Evolutionary conservation across 306 rosid genomes (phyloP).

Genomic region (Cicer chorassanicum): DNA sequence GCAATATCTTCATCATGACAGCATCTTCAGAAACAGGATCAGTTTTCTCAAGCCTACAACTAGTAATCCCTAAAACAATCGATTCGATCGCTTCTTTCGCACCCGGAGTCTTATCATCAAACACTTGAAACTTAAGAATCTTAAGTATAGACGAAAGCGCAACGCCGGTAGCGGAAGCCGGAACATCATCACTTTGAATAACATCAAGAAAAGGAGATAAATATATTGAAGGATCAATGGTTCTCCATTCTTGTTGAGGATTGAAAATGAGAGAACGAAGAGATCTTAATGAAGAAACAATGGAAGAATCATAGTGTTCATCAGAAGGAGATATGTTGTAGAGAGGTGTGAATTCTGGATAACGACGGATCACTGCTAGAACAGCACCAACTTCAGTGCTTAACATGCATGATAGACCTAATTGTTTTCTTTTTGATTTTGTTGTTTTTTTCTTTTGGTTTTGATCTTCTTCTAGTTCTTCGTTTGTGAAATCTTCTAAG

Average conservation of each 20-base stretch:
- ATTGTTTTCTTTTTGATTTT: slow-evolving; percentile 56
- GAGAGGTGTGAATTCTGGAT: slow-evolving; percentile 49
- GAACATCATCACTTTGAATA: slow-evolving; percentile 74
- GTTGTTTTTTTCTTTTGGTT: slow-evolving; percentile 26
- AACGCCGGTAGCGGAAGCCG: slow-evolving; percentile 70
- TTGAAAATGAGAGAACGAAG: slow-evolving; percentile 78
- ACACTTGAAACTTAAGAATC: slow-evolving; percentile 69
- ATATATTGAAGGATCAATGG: slow-evolving; percentile 74
- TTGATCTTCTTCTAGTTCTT: background rate
- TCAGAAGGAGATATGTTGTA: slow-evolving; percentile 44
- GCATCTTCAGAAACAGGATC: slow-evolving; percentile 73
- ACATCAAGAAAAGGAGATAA: slow-evolving; percentile 80
- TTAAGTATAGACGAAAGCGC: slow-evolving; percentile 77
- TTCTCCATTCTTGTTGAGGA: slow-evolving; percentile 79
- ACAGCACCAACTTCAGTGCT: slow-evolving; percentile 87
- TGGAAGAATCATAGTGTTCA: slow-evolving; percentile 56
- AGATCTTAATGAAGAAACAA: slow-evolving; percentile 68
- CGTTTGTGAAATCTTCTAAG: slow-evolving; percentile 34
- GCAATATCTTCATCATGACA: slow-evolving; percentile 83
- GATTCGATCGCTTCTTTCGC: slow-evolving; percentile 64
- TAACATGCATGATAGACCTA: slow-evolving; percentile 84
- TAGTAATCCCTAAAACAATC: slow-evolving; percentile 59
- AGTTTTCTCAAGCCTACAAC: slow-evolving; percentile 77
- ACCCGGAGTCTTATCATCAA: slow-evolving; percentile 69
- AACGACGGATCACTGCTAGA: slow-evolving; percentile 77